Conservation (phyloP, 192 early-diverging fungal genomes). For the Thamnidium elegans region DNA sequence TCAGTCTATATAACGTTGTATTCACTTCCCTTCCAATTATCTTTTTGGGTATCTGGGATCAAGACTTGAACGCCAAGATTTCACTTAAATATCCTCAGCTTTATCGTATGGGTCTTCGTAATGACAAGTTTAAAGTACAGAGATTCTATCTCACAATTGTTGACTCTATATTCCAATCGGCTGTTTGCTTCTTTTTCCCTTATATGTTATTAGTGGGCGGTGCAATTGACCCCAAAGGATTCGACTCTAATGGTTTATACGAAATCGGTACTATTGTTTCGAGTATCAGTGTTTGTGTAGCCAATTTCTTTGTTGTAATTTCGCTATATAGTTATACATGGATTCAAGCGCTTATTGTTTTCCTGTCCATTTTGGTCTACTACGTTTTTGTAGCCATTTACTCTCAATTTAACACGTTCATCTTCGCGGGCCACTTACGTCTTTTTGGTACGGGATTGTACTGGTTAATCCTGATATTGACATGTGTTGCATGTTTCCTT, state of each 20-base stretch:
- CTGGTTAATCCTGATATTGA: conserved; percentile 66
- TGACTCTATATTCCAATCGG: conserved; percentile 73
- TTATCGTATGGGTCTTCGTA: conserved; percentile 71
- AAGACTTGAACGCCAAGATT: conserved; percentile 68
- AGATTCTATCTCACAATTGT: conserved; percentile 75
- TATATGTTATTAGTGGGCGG: conserved; percentile 49
- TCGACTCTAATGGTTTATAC: conserved; percentile 54
- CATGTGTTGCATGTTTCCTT: conserved; percentile 60
- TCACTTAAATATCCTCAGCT: conserved; percentile 74
- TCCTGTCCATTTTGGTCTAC: conserved; percentile 50
- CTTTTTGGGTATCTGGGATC: conserved; percentile 73
- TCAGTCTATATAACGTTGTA: conserved; percentile 83
- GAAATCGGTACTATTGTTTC: conserved; percentile 72
- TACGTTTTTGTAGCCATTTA: conserved; percentile 62
- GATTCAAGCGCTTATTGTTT: conserved; percentile 53
- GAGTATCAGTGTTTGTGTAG: conserved; percentile 66
- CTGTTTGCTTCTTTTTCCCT: conserved; percentile 66
- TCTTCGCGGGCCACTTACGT: conserved; percentile 36
- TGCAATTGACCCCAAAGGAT: conserved; percentile 36
- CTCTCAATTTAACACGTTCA: conserved; percentile 41
- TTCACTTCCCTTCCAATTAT: conserved; percentile 86
- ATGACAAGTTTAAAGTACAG: conserved; percentile 67
- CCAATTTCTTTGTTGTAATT: conserved; percentile 76
- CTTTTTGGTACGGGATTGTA: conserved; percentile 64
- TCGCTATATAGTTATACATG: conserved; percentile 76